These are phyloP conservation scores for Carex scoparia DNA, from an alignment of 176 grass and related monocot species.

Conservation along the genomic window DNA sequence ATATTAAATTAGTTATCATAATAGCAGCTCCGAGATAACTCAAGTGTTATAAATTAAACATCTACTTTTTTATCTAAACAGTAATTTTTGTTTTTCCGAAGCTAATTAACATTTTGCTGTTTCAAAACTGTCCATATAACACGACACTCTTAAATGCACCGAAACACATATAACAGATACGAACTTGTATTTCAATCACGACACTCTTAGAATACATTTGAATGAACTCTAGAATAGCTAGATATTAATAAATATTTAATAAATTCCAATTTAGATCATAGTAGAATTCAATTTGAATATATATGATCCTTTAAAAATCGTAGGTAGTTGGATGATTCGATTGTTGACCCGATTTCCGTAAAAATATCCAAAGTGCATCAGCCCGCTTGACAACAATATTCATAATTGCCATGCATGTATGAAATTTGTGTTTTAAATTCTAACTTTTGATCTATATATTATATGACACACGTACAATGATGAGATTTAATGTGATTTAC, in stretches of 20 bases:
- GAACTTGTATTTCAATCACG: too few species aligned
- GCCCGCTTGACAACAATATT: background rate
- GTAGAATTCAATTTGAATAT: background rate
- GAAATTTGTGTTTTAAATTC: background rate
- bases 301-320: background rate
- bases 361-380: background rate
- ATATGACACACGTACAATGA: background rate
- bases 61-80: too few species aligned
- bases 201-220: too few species aligned
- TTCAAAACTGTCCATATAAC: too few species aligned
- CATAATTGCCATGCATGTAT: background rate
- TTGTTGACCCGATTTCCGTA: background rate
- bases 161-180: too few species aligned
- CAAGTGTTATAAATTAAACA: too few species aligned
- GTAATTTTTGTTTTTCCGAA: too few species aligned
- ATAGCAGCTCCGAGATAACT: too few species aligned
- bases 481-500: background rate
- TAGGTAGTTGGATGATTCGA: background rate
- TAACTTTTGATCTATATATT: background rate
- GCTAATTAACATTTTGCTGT: too few species aligned
- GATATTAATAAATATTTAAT: background rate
- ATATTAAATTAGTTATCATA: too few species aligned
- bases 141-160: too few species aligned
- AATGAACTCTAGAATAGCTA: too few species aligned
- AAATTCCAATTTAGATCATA: background rate